These are phyloP conservation scores for Phlyctochytrium bullatum DNA, from an alignment of 192 early-diverging fungal species.

Conservation along the genomic window DNA sequence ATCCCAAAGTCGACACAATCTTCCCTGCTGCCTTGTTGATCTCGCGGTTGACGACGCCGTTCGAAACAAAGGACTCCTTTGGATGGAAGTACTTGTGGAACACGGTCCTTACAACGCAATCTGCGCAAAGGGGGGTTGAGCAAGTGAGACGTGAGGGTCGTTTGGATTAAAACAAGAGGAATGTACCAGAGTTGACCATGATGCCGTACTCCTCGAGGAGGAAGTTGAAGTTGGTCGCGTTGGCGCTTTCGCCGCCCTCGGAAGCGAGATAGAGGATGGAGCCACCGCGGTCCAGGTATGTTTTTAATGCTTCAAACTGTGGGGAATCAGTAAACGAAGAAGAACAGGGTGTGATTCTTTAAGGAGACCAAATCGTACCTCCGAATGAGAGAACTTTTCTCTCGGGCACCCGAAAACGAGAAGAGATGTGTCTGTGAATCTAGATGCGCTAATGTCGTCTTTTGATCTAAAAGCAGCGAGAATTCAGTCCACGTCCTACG, in stretches of 20 bases:
- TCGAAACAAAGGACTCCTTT: background rate
- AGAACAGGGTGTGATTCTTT: background rate
- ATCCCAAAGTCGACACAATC: no score
- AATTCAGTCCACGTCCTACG: background rate
- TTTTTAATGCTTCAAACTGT: constrained; percentile 1
- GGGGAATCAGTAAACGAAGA: no score
- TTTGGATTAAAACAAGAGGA: background rate
- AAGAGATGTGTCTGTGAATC: background rate
- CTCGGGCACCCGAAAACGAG: background rate
- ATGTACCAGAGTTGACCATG: background rate
- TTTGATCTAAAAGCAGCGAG: background rate
- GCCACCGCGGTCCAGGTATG: background rate
- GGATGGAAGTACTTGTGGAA: background rate
- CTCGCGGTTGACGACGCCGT: background rate
- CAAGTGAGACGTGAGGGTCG: background rate
- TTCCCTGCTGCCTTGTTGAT: constrained; percentile 13
- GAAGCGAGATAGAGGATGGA: background rate
- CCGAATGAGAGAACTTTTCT: background rate
- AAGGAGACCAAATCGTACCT: background rate
- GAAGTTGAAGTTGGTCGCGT: background rate
- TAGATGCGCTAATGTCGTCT: background rate
- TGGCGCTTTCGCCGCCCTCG: background rate
- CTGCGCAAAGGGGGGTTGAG: no score
- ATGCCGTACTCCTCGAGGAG: background rate
- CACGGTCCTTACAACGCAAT: background rate